Evolutionary conservation across 192 early-diverging fungal species (phyloP).

Genomic region (Coemansia furcata): DNA sequence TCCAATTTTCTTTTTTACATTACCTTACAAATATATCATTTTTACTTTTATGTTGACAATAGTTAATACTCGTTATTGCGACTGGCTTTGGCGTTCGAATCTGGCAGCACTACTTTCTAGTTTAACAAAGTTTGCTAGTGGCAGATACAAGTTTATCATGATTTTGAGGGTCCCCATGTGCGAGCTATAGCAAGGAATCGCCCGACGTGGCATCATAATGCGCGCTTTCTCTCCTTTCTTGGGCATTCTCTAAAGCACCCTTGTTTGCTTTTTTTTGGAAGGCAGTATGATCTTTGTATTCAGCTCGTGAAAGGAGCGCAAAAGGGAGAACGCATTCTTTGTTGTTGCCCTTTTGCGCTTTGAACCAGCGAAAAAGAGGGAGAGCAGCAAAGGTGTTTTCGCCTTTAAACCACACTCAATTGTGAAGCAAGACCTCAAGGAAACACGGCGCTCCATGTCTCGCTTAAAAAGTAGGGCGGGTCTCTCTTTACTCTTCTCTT

Average conservation of each 20-base stretch:
- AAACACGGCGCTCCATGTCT: too few relatives aligned
- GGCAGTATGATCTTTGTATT: background rate
- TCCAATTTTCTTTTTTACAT: background rate
- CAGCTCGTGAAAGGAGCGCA: too few relatives aligned
- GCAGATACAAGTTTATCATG: background rate
- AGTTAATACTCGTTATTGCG: background rate
- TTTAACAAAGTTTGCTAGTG: background rate
- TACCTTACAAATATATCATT: background rate
- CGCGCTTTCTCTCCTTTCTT: background rate
- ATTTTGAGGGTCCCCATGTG: background rate
- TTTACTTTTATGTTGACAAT: background rate
- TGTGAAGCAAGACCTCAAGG: too few relatives aligned
- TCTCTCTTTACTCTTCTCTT: too few relatives aligned
- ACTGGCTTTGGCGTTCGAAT: background rate
- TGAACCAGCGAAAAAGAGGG: background rate
- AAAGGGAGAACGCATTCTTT: too few relatives aligned
- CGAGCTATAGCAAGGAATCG: background rate
- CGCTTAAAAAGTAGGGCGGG: background rate
- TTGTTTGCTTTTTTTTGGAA: too few relatives aligned
- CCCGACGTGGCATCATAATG: background rate
- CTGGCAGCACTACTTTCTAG: background rate
- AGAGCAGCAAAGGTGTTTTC: too few relatives aligned
- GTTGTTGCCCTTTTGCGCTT: too few relatives aligned
- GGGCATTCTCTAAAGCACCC: too few relatives aligned
- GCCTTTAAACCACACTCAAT: too few relatives aligned